These are phyloP conservation scores for Fusarium xylarioides DNA, from an alignment of 2,329 filamentous ascomycete species.

Conservation along the genomic window DNA sequence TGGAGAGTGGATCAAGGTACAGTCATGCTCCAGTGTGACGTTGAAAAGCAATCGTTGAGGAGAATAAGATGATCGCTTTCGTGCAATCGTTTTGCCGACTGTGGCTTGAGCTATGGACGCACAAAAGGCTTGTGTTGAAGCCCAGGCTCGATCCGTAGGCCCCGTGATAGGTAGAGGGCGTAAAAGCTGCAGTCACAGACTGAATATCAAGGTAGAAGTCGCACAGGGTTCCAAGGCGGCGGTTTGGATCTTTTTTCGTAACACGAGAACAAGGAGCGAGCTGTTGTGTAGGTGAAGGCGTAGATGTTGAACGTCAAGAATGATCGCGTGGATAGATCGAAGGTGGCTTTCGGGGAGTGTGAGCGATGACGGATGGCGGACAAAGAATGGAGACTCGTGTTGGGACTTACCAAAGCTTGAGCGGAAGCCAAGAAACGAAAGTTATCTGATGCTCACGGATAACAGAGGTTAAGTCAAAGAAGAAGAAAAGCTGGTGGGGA, in stretches of 20 bases:
- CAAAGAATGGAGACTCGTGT: conserved; percentile 35
- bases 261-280: conserved; percentile 32
- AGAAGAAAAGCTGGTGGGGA: conserved; percentile 22
- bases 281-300: conserved; percentile 32
- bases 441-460: conserved; percentile 8
- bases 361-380: conserved; percentile 38
- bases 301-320: conserved; percentile 29
- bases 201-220: conserved; percentile 32
- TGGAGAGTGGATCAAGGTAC: conserved; percentile 21
- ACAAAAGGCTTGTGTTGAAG: conserved; percentile 6
- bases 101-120: not conserved
- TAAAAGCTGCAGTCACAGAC: conserved; percentile 19
- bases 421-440: conserved; percentile 26
- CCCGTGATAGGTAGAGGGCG: conserved; percentile 16
- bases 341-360: conserved; percentile 28
- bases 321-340: conserved; percentile 32
- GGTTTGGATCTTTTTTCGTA: conserved; percentile 34
- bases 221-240: conserved; percentile 34
- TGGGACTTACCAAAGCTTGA: conserved; percentile 40
- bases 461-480: conserved; percentile 14
- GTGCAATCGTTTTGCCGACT: conserved; percentile 10
- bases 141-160: conserved; percentile 11
- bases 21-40: conserved; percentile 38
- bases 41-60: conserved; percentile 19
- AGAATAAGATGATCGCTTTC: conserved; percentile 5